Base-by-base conservation (phyloP, 106 monocot species). In the Acanthochlamys bracteata region DNA sequence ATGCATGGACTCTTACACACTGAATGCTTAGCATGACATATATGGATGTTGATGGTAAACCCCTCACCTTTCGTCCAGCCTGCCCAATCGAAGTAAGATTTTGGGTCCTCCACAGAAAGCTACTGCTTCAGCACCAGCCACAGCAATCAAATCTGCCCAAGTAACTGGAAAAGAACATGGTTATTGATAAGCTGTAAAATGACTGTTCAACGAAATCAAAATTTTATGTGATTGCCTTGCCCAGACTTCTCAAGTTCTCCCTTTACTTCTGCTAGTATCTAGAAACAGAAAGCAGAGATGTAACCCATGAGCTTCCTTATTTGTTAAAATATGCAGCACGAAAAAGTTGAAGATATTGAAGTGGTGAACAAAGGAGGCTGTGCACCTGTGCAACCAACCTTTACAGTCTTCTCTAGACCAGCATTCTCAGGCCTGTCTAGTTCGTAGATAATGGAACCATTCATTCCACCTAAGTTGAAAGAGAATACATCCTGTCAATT, bases 401-500 rank as follows among this genome's bases (percentile, higher is more conserved):
- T 96, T 49, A 88, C 42, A 33, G 87, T 60, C 71, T 78, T 90
- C 53, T 25, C 68, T 20, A 96, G 78, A 66, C 87, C 87, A 60
- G 78, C 71, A 82, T 90, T 96, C 78, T 96, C 95, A 72, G 87
- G 87, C 85, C 90, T 84, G 14, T 90, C 95, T 61, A 96, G 87
- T 72, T 96, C 95, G 71, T 90, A 80, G 71, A 96, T 45, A 68
- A 96, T 84, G 57, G 95, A 96, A 24, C 95, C 95, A 76, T 96
- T 96, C 95, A 96, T 96, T 15, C 95, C 95, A 74, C 95, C 95
- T 96, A 78, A 69, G 45, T 47, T 2, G 10, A 39, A 51, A 66
- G 20, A 41, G 20, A 10, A 54, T 24, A 24, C n/a, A n/a, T n/a
- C n/a, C 17, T 25, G 42, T 15, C 42, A 65, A 16, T 47, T n/a